Evolutionary conservation across 2,329 filamentous ascomycete genomes (phyloP).

Genomic region (Ceratocystiopsis minuta): DNA sequence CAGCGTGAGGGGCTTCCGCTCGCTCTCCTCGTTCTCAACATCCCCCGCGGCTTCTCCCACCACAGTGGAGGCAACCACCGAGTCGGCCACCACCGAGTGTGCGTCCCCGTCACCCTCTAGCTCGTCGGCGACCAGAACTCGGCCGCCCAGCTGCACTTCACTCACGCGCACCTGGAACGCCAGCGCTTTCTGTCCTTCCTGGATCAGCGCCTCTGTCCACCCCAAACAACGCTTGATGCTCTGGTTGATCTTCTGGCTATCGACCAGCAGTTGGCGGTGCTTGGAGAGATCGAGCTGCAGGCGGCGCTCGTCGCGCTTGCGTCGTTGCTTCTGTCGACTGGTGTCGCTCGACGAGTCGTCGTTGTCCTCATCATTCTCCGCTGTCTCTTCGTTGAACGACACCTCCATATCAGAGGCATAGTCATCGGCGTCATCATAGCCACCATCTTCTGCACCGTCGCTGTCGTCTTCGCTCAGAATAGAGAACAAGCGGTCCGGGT

Average conservation of each 20-base stretch:
- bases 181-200: conserved; percentile 66
- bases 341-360: neutral
- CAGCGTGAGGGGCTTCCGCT: neutral
- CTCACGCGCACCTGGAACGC: conserved; percentile 62
- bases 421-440: conserved; percentile 14
- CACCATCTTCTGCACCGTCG: conserved; percentile 22
- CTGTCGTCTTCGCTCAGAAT: conserved; percentile 31
- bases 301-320: conserved; percentile 57
- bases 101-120: conserved; percentile 20
- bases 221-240: conserved; percentile 77
- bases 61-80: too few relatives aligned
- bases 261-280: conserved; percentile 73
- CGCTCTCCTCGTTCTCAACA: neutral
- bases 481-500: conserved; percentile 27
- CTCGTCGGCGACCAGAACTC: conserved; percentile 57
- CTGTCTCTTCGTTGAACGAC: conserved; percentile 17
- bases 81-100: too few relatives aligned
- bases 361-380: conserved; percentile 10
- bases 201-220: conserved; percentile 81
- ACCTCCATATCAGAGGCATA: conserved; percentile 14
- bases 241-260: conserved; percentile 90
- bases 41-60: neutral
- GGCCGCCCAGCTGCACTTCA: conserved; percentile 66
- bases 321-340: conserved; percentile 29
- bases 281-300: conserved; percentile 73